Percentiles rank a stretch among this genome's conserved stretches.
These are phyloP conservation scores for Globisporangium yorkense DNA, from an alignment of 352 stramenopile species.

Conservation along the genomic window DNA sequence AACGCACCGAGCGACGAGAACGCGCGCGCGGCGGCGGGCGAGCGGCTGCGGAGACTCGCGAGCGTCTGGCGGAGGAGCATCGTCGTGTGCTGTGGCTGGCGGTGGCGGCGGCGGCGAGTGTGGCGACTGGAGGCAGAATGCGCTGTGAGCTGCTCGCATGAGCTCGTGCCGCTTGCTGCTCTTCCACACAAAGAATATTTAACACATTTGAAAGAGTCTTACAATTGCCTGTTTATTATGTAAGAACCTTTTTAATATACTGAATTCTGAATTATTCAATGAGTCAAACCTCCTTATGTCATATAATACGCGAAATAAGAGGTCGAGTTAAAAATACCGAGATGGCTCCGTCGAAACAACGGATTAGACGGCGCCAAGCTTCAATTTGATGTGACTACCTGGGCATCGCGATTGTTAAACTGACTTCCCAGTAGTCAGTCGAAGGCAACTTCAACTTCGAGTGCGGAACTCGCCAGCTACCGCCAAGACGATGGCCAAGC, in stretches of 20 bases:
- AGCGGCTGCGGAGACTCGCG: slow-evolving; percentile 8
- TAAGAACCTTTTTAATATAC: too few species aligned
- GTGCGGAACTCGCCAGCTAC: not conserved
- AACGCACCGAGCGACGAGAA: slow-evolving; percentile 32
- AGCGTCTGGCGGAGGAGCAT: slow-evolving; percentile 15
- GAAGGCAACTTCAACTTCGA: slow-evolving; percentile 1
- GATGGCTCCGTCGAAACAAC: slow-evolving; percentile 8
- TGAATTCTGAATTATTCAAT: too few species aligned
- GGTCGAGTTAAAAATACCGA: not conserved
- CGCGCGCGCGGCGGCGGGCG: slow-evolving; percentile 2
- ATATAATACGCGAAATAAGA: too few species aligned
- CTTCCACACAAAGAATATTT: not conserved
- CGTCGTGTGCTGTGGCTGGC: not conserved
- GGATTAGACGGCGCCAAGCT: slow-evolving; percentile 9
- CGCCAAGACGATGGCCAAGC: not conserved
- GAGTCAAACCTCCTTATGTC: not conserved
- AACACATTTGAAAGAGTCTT: too few species aligned
- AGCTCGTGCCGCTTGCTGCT: too few species aligned
- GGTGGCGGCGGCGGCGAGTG: not conserved
- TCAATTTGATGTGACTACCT: not conserved
- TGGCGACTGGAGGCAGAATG: not conserved
- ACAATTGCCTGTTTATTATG: not conserved
- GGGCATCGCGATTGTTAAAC: not conserved
- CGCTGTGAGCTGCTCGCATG: not conserved
- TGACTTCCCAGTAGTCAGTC: not conserved